These are phyloP conservation scores for Zea luxurians DNA, from an alignment of 176 grass and related monocot genomes.

Conservation along the genomic window DNA sequence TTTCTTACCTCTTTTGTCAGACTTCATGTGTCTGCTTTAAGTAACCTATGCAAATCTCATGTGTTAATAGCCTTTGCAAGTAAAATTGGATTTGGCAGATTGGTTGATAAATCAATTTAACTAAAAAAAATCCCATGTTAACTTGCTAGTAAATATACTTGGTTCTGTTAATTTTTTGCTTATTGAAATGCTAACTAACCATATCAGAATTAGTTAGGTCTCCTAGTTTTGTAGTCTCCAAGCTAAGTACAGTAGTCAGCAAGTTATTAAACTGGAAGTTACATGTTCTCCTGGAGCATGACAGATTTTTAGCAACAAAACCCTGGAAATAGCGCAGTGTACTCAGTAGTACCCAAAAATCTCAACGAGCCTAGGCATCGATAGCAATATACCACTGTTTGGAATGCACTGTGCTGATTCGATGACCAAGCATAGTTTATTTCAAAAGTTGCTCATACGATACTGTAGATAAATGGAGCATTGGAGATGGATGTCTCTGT, in stretches of 20 bases:
- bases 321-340: no score
- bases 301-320: no score
- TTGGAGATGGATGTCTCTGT: neutral
- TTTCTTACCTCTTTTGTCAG: neutral
- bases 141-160: neutral
- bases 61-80: neutral
- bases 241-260: no score
- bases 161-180: neutral
- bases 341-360: no score
- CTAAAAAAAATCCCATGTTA: neutral
- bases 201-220: neutral
- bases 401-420: neutral
- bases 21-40: neutral
- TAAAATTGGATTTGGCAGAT: neutral
- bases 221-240: neutral
- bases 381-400: no score
- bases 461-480: neutral
- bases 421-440: neutral
- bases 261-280: no score
- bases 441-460: neutral
- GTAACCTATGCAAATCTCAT: neutral
- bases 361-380: no score
- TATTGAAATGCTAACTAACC: neutral
- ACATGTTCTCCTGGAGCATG: no score
- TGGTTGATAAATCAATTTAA: neutral